phyloP scores from a whole-genome alignment of 1,139 yeast species.

The Lodderomyces margitis region DNA sequence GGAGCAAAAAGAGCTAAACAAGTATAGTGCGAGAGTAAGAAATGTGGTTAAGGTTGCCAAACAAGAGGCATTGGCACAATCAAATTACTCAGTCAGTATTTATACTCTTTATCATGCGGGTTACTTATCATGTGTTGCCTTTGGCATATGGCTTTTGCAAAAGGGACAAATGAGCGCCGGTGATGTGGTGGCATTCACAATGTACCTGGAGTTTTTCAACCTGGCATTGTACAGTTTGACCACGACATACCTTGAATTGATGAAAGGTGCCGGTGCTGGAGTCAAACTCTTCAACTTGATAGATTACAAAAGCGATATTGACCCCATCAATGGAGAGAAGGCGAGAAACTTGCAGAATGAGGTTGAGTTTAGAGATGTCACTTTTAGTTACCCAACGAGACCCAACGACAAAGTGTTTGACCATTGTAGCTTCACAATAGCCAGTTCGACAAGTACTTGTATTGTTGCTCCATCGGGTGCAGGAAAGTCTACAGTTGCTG shows the following conservation, averaged over 20 bases:
- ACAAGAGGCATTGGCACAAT: constrained; percentile 48
- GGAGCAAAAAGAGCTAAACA: constrained; percentile 41
- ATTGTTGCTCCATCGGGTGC: constrained; percentile 92
- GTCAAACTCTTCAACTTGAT: constrained; percentile 46
- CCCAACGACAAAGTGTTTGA: constrained; percentile 70
- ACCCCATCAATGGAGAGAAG: constrained; percentile 41
- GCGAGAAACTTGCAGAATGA: constrained; percentile 42
- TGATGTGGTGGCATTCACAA: constrained; percentile 48
- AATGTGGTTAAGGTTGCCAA: constrained; percentile 44
- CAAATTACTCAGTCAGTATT: constrained; percentile 46
- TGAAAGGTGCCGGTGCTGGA: constrained; percentile 59
- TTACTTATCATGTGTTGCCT: constrained; percentile 44
- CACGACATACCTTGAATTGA: constrained; percentile 52
- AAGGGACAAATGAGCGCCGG: constrained; percentile 46
- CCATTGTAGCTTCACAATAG: constrained; percentile 57
- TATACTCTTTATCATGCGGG: constrained; percentile 47
- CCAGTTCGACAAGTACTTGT: constrained; percentile 78
- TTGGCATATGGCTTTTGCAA: constrained; percentile 44
- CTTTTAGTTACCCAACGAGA: constrained; percentile 84
- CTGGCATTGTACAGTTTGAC: constrained; percentile 50
- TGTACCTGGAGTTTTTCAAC: constrained; percentile 50
- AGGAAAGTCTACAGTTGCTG: constrained; percentile 84
- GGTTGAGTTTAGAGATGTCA: constrained; percentile 64
- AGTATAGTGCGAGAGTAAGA: constrained; percentile 41
- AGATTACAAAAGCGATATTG: constrained; percentile 44